Evolutionary conservation across 495 filamentous ascomycete species (phyloP).

Genomic region (Letharia columbiana): DNA sequence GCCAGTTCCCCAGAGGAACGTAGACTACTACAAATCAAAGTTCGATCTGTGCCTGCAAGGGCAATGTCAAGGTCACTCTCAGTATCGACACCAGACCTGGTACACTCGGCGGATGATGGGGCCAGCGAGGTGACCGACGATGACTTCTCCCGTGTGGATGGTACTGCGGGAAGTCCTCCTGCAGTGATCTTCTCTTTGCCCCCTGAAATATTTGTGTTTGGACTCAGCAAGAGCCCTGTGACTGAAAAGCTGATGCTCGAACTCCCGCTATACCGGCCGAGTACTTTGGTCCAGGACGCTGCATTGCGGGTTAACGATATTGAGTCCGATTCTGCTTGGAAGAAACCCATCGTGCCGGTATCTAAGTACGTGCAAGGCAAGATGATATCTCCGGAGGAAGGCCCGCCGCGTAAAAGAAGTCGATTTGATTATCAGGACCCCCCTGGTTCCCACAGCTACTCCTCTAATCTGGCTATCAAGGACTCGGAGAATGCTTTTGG

Average conservation of each 20-base stretch:
- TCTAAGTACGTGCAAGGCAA: conserved; percentile 81
- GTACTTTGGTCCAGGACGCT: conserved; percentile 47
- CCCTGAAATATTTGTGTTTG: conserved; percentile 74
- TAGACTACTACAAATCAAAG: conserved; percentile 39
- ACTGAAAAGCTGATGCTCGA: conserved; percentile 79
- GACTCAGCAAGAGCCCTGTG: conserved; percentile 62
- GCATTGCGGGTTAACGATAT: conserved; percentile 48
- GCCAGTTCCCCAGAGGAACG: conserved; percentile 52
- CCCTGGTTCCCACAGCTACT: conserved; percentile 39
- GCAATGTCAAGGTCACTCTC: conserved; percentile 26
- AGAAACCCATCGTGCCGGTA: conserved; percentile 67
- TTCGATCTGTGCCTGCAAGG: conserved; percentile 13
- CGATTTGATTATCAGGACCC: conserved; percentile 71
- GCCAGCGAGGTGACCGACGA: conserved; percentile 43
- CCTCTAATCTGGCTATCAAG: conserved; percentile 30
- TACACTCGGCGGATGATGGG: conserved; percentile 54
- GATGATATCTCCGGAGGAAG: conserved; percentile 51
- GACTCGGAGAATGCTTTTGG: conserved; percentile 39
- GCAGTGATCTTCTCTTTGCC: conserved; percentile 75
- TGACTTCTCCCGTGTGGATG: conserved; percentile 34
- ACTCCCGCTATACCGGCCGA: conserved; percentile 67
- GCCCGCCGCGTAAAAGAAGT: conserved; percentile 64
- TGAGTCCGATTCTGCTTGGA: conserved; percentile 62
- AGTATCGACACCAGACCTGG: conserved; percentile 62
- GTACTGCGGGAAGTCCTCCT: conserved; percentile 42